Evolutionary conservation across 768 basidiomycete genomes (phyloP), one percentile per base, ranked within the genome.

Genomic region (Naematelia aurantialba): DNA sequence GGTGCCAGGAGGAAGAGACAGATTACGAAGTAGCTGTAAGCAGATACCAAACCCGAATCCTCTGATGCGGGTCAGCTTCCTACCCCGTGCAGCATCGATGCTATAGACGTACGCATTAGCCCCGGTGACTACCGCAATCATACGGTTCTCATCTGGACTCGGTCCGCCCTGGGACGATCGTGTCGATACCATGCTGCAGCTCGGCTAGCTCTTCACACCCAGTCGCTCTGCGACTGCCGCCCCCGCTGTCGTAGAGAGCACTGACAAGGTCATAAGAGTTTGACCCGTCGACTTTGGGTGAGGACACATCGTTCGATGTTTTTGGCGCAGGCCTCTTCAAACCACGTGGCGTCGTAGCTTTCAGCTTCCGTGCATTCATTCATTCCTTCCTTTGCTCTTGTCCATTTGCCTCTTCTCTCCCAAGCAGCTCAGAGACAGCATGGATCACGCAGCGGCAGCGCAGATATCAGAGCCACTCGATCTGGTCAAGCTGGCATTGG

Each of bases 401-500:
- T 14, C 13, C n/a, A n/a, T n/a, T n/a, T n/a, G n/a, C n/a, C n/a
- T n/a, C n/a, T n/a, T n/a, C n/a, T n/a, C n/a, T n/a, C n/a, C n/a
- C n/a, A n/a, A n/a, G n/a, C n/a, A n/a, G n/a, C n/a, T n/a, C n/a
- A n/a, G n/a, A 56, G 11, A 22, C 19, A 31, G 13, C 44, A 77
- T 77, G 76, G 76, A 75, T 60, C 63, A 67, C 50, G 60, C 64
- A 27, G 70, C 68, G 44, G 68, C 63, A 48, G 34, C 70, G 42
- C 57, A 66, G 12, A 73, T 78, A 30, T 58, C 74, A n/a, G 93
- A 96, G 77, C 96, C 96, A 21, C 91, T 99, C 79, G 96, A 99
- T 78, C 85, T 98, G 70, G 94, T 99, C 73, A 85, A 93, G 62
- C 83, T 98, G 30, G 94, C 93, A 39, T 84, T 99, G 63, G 91